A percentile compares a stretch with the other conserved stretches of the same genome.
Evolutionary conservation across 306 rosid genomes (phyloP).

Genomic region (Canavalia ensiformis): DNA sequence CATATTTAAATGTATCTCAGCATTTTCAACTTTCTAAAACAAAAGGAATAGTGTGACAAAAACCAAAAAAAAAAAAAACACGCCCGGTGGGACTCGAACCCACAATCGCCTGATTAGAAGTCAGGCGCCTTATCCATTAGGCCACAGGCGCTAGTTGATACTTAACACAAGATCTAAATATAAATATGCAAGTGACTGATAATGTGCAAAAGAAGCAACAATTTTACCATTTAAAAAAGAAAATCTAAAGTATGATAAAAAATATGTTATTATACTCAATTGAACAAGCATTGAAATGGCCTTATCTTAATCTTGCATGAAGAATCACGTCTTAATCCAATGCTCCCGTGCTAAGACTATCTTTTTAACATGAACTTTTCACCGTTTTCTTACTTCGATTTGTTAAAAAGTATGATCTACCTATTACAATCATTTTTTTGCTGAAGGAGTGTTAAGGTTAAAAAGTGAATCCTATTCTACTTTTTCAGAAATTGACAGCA

Average conservation of each 20-base stretch:
- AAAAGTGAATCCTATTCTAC: too few species aligned
- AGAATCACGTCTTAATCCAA: neutral
- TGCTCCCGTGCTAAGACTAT: neutral
- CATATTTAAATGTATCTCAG: neutral
- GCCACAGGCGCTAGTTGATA: conserved; percentile 48
- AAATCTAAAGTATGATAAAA: neutral
- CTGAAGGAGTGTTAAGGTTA: too few species aligned
- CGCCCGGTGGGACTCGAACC: conserved; percentile 45
- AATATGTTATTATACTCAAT: neutral
- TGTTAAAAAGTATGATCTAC: too few species aligned
- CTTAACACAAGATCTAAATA: too few species aligned
- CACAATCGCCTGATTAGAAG: conserved; percentile 63
- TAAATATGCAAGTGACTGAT: too few species aligned
- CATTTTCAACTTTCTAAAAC: neutral
- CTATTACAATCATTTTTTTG: too few species aligned
- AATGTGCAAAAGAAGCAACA: neutral
- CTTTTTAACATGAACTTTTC: too few species aligned
- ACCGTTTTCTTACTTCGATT: too few species aligned
- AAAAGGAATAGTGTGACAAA: too few species aligned
- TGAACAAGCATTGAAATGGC: neutral
- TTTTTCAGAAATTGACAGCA: too few species aligned
- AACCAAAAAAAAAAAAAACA: too few species aligned
- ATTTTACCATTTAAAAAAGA: neutral
- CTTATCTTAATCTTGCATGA: neutral
- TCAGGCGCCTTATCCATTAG: conserved; percentile 67